These are phyloP conservation scores for Candida gorgasii DNA, from an alignment of 805 yeast genomes.

Conservation along the genomic window DNA sequence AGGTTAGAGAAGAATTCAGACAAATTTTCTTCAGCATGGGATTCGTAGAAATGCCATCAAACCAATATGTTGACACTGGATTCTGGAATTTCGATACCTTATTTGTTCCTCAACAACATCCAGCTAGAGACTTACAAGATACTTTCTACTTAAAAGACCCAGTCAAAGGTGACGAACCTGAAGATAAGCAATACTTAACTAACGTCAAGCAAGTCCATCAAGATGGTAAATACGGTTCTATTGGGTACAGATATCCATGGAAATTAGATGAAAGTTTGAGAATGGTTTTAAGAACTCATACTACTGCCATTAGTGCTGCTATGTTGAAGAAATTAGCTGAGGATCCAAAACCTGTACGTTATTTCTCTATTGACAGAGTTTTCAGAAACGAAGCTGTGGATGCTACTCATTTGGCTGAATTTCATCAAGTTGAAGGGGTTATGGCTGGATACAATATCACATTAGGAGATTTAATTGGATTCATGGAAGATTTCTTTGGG, in stretches of 20 bases:
- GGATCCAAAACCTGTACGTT: constrained; percentile 85
- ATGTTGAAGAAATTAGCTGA: constrained; percentile 86
- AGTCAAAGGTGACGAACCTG: constrained; percentile 72
- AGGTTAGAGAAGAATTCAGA: constrained; percentile 96
- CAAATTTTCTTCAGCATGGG: constrained; percentile 98
- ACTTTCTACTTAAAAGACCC: constrained; percentile 98
- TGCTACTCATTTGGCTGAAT: constrained; percentile 98
- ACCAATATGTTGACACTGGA: constrained; percentile 96
- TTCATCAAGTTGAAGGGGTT: constrained; percentile 99
- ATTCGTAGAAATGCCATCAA: constrained; percentile 98
- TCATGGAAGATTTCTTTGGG: constrained; percentile 95
- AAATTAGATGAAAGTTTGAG: constrained; percentile 84
- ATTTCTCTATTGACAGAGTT: constrained; percentile 95
- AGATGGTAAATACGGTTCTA: constrained; percentile 87
- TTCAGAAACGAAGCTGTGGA: constrained; percentile 99
- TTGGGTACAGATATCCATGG: constrained; percentile 99
- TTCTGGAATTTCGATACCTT: constrained; percentile 99
- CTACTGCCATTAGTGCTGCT: constrained; percentile 89
- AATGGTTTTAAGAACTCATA: constrained; percentile 95
- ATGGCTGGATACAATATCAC: constrained; percentile 95
- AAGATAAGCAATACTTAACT: constrained; percentile 75
- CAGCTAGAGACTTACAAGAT: constrained; percentile 98
- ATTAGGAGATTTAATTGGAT: constrained; percentile 93
- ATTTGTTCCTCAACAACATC: constrained; percentile 98
- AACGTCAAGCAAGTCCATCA: constrained; percentile 84